Percentiles rank a stretch among this genome's conserved stretches.
phyloP scores from a whole-genome alignment of 148 eudicot species.

The Rhododendron vialii region DNA sequence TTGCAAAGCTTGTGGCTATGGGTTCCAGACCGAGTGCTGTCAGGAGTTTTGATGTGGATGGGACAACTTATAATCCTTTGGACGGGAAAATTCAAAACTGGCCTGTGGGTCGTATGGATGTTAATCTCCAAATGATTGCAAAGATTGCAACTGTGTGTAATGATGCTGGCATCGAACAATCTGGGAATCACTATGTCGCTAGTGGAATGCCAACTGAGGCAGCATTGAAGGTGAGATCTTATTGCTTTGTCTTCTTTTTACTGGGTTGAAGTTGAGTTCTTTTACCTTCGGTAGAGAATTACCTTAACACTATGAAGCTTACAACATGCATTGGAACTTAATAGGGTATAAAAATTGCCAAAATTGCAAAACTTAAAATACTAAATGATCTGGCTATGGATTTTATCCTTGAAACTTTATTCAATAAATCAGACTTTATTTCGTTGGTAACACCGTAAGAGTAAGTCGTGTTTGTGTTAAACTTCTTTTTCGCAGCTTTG shows the following conservation, averaged over 20 bases:
- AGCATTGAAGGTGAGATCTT: conserved; percentile 61
- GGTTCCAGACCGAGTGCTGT: conserved; percentile 29
- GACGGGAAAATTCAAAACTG: conserved; percentile 61
- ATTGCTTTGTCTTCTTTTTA: not conserved
- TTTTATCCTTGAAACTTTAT: not conserved
- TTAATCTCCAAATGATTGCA: conserved; percentile 70
- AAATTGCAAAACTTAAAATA: not conserved
- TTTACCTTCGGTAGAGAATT: not conserved
- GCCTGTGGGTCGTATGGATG: conserved; percentile 49
- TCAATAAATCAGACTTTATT: not conserved
- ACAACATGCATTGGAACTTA: not conserved
- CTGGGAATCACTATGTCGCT: conserved; percentile 52
- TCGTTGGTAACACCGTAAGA: not conserved
- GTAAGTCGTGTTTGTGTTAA: not conserved
- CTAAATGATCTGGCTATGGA: not conserved
- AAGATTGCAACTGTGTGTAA: conserved; percentile 68
- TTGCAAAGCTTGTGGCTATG: conserved; percentile 60
- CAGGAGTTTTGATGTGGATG: conserved; percentile 57
- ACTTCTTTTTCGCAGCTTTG: not conserved
- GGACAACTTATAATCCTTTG: conserved; percentile 60
- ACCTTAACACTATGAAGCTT: not conserved
- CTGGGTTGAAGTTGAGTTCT: not conserved
- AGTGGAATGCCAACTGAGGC: conserved; percentile 87
- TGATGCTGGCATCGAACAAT: conserved; percentile 64
- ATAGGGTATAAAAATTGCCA: not conserved